phyloP scores from a whole-genome alignment of 176 grass and related monocot species.

The Saccharum officinarum region DNA sequence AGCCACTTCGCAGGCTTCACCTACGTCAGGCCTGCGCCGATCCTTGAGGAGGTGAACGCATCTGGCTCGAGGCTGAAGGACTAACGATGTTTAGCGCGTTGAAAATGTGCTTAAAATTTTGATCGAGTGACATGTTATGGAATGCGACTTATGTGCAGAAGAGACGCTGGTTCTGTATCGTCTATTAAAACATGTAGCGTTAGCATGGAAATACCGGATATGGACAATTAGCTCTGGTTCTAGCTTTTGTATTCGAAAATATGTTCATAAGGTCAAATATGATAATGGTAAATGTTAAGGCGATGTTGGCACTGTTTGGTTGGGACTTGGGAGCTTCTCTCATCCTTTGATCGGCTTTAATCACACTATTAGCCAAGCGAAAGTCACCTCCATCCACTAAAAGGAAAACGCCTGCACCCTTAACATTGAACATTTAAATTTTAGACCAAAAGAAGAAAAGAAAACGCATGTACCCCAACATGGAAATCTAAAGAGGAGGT shows the following conservation, averaged over 20 bases:
- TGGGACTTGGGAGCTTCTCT: not conserved
- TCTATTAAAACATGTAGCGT: not conserved
- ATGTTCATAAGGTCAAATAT: not conserved
- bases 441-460: no score
- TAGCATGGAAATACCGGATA: not conserved
- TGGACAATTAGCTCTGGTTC: not conserved
- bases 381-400: no score
- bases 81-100: not conserved
- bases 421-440: no score
- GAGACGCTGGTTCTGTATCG: not conserved
- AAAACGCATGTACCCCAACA: no score
- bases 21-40: conserved; percentile 66
- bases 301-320: not conserved
- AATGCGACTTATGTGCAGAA: not conserved
- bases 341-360: not conserved
- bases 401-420: no score
- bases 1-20: conserved; percentile 74
- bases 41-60: conserved; percentile 48
- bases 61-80: conserved; percentile 38
- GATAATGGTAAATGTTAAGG: not conserved
- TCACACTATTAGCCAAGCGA: not conserved
- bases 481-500: no score
- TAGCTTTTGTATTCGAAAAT: not conserved
- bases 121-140: conserved; percentile 12
- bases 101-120: conserved; percentile 28